Conservation (phyloP, 2,329 filamentous ascomycete genomes). For the Geosmithia morbida region DNA sequence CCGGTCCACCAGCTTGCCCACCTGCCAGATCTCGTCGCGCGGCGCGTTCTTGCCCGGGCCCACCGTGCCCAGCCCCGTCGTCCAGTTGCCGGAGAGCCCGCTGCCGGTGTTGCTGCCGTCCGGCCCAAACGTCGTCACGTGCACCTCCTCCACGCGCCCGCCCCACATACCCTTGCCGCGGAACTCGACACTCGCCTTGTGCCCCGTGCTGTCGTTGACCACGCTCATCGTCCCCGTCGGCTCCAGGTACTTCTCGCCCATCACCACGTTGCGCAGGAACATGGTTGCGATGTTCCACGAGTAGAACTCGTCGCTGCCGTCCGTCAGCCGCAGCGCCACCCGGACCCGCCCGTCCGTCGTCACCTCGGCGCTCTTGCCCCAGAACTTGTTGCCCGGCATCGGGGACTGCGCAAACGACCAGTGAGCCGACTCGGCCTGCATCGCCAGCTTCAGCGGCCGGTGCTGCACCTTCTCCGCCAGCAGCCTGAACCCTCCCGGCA, state of each 20-base stretch:
- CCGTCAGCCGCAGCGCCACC: slow-evolving; percentile 50
- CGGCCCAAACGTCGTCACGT: slow-evolving; percentile 55
- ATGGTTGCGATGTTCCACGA: slow-evolving; percentile 80
- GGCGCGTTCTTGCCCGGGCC: slow-evolving; percentile 41
- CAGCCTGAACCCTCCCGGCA: slow-evolving; percentile 65
- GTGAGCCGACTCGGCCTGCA: slow-evolving; percentile 72
- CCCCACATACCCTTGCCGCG: slow-evolving; percentile 96
- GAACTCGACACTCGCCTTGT: slow-evolving; percentile 78
- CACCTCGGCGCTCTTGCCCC: slow-evolving; percentile 92
- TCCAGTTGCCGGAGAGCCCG: slow-evolving; percentile 76
- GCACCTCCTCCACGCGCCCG: slow-evolving; percentile 80
- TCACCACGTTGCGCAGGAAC: slow-evolving; percentile 90
- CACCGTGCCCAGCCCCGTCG: slow-evolving; percentile 51
- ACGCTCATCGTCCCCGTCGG: slow-evolving; percentile 84
- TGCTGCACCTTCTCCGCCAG: slow-evolving; percentile 94
- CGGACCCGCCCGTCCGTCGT: slow-evolving; percentile 82
- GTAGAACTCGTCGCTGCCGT: slow-evolving; percentile 66
- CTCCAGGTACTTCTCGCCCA: slow-evolving; percentile 96
- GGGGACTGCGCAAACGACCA: slow-evolving; percentile 87
- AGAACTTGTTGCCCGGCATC: slow-evolving; percentile 89
- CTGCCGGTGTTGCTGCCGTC: slow-evolving; percentile 52
- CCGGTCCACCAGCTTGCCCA: slow-evolving; percentile 64
- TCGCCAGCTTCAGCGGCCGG: slow-evolving; percentile 80
- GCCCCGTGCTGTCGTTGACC: slow-evolving; percentile 67
- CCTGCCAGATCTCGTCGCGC: slow-evolving; percentile 63